Evolutionary conservation across 805 yeast species (phyloP), one percentile per base, ranked within the genome.

Genomic region (Blastobotrys americana): DNA sequence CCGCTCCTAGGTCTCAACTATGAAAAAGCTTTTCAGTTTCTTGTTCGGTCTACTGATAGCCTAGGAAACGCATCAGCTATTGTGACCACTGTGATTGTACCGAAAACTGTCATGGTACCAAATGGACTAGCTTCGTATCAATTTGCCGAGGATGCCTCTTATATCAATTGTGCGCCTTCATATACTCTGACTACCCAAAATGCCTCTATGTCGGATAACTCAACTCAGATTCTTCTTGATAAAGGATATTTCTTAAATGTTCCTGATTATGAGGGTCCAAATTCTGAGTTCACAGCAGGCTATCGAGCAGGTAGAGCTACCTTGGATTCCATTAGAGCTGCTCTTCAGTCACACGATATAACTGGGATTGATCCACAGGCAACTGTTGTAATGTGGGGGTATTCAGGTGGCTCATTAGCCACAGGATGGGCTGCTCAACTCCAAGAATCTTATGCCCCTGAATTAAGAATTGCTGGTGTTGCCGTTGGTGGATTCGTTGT

Each of bases 391-490:
- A 9, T 52, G 25, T 47, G 53, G 52, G 59, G 59, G 9, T 55
- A 51, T 45, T 56, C 59, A 19, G 58, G 58, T 3, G 59, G 59
- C 28, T 48, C 58, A 3, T 31, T 53, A 21, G 61, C 61, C n/a
- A 25, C 88, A 20, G 61, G 55, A 6, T 56, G 60, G 61, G 59
- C 60, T 34, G 55, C 55, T 2, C 51, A 54, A 41, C 49, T 55
- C 23, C 54, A 46, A 16, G 43, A 41, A 4, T 8, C 47, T 8
- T 56, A 57, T 40, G 61, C 63, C 1, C 59, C 61, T 8, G 61
- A 58, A 6, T 43, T 58, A 31, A 45, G 46, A 40, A 43, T 58
- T 25, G 43, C 39, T 4, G 63, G 55, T 9, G 50, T 46, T 16
- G 58, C 61, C 3, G 35, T 55, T 25, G 58, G 58, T 9, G 58